Conservation (phyloP, 148 eudicot genomes). For the Nepenthes gracilis region DNA sequence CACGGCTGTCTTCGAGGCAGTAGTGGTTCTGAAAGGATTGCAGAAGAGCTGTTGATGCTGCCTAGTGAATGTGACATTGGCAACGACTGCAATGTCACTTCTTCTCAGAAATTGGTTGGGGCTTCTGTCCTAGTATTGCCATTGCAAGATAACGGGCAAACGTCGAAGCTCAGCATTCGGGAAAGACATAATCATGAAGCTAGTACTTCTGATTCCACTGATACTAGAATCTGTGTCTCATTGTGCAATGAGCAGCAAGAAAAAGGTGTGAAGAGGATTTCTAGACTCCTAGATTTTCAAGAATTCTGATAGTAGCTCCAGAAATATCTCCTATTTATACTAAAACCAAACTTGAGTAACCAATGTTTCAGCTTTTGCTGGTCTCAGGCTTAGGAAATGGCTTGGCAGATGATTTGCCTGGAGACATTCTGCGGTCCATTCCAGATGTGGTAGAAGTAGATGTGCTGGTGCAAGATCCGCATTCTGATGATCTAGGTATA, state of each 20-base stretch:
- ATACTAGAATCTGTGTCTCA: slow-evolving; percentile 8
- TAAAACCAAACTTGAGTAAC: slow-evolving; percentile 4
- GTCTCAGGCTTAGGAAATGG: slow-evolving; percentile 21
- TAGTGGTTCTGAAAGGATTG: neutral
- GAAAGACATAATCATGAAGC: slow-evolving; percentile 11
- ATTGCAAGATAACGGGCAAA: neutral
- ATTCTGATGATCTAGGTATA: slow-evolving; percentile 20
- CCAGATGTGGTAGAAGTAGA: slow-evolving; percentile 2
- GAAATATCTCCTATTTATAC: no score
- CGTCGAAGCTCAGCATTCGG: slow-evolving; percentile 4
- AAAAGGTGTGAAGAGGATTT: slow-evolving; percentile 9
- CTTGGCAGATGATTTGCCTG: slow-evolving; percentile 11
- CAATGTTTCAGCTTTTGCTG: no score
- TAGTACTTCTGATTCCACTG: slow-evolving; percentile 14
- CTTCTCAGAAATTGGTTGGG: neutral
- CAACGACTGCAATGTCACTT: neutral
- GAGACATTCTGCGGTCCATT: slow-evolving; percentile 5
- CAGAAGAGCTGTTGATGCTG: neutral
- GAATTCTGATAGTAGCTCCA: no score
- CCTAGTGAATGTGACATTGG: neutral
- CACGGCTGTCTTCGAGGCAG: slow-evolving; percentile 8
- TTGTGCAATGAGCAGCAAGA: slow-evolving; percentile 11
- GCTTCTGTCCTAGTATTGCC: neutral
- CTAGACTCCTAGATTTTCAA: no score
- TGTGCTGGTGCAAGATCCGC: neutral